These are phyloP conservation scores for Oryza longistaminata DNA, from an alignment of 176 grass and related monocot genomes.

Conservation along the genomic window DNA sequence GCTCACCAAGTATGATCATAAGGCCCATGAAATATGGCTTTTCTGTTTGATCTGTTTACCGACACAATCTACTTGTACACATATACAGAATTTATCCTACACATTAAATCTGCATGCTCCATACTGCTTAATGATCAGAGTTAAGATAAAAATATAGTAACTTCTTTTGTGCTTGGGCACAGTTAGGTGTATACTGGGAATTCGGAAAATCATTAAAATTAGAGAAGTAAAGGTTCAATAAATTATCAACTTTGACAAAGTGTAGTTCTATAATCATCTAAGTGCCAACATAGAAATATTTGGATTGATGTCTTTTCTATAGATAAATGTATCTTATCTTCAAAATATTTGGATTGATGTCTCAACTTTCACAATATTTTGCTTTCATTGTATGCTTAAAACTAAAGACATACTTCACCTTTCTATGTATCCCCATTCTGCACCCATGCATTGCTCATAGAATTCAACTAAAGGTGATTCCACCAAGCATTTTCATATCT, in stretches of 20 bases:
- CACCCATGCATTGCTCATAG: neutral
- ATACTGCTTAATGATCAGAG: neutral
- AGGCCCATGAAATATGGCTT: conserved; percentile 9
- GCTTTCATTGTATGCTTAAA: neutral
- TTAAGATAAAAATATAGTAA: neutral
- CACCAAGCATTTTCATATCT: neutral
- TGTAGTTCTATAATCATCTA: conserved; percentile 31
- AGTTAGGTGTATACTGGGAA: conserved; percentile 5
- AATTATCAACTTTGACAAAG: neutral
- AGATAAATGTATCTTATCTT: neutral
- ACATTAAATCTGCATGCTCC: neutral
- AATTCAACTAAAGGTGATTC: neutral
- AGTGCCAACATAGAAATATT: conserved; percentile 3
- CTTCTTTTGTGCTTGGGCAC: conserved; percentile 8
- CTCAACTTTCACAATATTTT: conserved; percentile 7
- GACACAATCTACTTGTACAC: neutral
- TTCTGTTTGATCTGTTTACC: neutral
- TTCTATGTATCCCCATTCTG: conserved; percentile 1
- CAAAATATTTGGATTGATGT: too few species aligned
- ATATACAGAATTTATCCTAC: conserved; percentile 12
- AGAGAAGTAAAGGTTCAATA: neutral
- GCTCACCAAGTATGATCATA: conserved; percentile 65
- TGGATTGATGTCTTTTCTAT: neutral
- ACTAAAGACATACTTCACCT: neutral
- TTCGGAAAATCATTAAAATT: neutral